A percentile compares a stretch with the other conserved stretches of the same genome.
Conservation (phyloP, 1,284 basidiomycete species). For the Ceratobasidium sp. region DNA sequence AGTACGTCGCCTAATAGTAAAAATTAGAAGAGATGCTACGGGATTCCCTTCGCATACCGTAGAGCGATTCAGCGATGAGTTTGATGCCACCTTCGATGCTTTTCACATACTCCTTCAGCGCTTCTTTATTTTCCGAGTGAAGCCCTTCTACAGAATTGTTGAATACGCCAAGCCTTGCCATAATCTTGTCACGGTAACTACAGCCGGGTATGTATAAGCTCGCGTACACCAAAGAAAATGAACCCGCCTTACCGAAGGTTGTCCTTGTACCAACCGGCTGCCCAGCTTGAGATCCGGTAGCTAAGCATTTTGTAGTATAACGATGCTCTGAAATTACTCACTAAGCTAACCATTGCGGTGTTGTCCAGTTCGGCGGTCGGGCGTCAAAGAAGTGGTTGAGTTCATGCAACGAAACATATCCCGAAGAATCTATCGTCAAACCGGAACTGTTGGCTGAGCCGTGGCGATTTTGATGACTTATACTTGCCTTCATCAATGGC, state of each 20-base stretch:
- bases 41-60: neutral
- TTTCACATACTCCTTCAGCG: neutral
- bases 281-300: conserved; percentile 3
- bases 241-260: conserved; percentile 11
- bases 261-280: conserved; percentile 34
- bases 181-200: conserved; percentile 28
- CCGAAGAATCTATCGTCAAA: conserved; percentile 14
- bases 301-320: too few relatives aligned
- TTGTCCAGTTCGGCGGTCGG: conserved; percentile 9
- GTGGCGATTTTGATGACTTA: neutral
- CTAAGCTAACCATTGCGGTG: conserved; percentile 33
- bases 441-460: neutral
- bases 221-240: neutral
- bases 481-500: conserved; percentile 33
- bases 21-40: neutral
- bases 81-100: conserved; percentile 2
- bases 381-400: conserved; percentile 30
- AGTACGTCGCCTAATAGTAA: conserved; percentile 2
- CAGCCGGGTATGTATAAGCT: neutral
- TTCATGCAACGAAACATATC: conserved; percentile 26
- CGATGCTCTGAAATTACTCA: neutral
- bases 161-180: conserved; percentile 16
- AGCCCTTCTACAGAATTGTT: conserved; percentile 12
- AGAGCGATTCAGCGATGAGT: conserved; percentile 18
- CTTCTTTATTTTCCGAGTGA: conserved; percentile 29